Base-by-base conservation (phyloP, 306 rosid genomes). In the Cicer chorassanicum region DNA sequence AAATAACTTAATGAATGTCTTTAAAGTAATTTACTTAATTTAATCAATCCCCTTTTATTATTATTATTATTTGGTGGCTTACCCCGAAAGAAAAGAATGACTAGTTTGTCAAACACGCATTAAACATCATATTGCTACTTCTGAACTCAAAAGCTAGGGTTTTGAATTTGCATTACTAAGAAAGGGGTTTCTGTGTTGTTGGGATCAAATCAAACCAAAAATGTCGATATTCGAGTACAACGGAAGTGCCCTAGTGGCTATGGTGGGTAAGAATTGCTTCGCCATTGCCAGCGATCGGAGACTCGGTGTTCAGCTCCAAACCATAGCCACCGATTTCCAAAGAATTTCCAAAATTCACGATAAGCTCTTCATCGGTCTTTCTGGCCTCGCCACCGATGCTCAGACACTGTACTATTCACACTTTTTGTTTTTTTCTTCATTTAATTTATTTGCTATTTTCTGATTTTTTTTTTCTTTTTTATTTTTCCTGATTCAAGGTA, bases 201-300 rank as follows among this genome's bases (percentile, higher is more conserved):
- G 24, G 9, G 40, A 69, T 69, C 71, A 48, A 76, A 69, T 69
- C 71, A 48, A 76, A 14, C 16, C 12, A 13, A 72, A 41, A 9
- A 81, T 82, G 88, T 82, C 88, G 97, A 94, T 94, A 86, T 90
- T 87, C 81, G 98, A 94, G 89, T 94, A 94, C 84, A 94, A 94
- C 79, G 98, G 98, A 40, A 88, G 97, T 72, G 98, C 98, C 72
- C 87, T 93, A 16, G 82, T 93, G 16, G 98, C 97, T 5, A 91
- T 91, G 98, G 98, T 94, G 38, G 98, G 98, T 46, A 91, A 94
- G 91, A 91, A 94, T 84, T 91, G 98, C 86, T 91, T 94, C 80
- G 97, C 97, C 82, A 88, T 94, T 10, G 98, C 97, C 77, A 91
- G 97, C 75, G 98, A 94, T 86, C 94, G 98, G 10, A 88, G 97